Evolutionary conservation across 2,329 filamentous ascomycete species (phyloP).

Genomic region (Phaeomoniella chlamydospora): DNA sequence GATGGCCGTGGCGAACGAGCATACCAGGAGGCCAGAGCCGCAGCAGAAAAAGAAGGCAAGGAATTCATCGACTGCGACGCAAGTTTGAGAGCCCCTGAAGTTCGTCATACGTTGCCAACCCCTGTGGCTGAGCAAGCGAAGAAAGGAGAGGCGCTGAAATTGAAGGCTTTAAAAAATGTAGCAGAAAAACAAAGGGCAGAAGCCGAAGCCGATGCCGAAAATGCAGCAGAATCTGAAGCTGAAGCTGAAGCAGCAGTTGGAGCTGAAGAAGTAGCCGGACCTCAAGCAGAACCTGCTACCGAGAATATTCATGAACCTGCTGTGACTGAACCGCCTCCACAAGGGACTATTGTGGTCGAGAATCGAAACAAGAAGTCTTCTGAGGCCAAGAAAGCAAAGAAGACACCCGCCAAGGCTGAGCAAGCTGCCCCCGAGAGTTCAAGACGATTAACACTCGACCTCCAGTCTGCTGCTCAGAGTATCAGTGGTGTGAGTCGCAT

Average conservation of each 20-base stretch:
- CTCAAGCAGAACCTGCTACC: not conserved
- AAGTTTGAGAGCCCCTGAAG: conserved; percentile 6
- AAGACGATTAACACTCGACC: not conserved
- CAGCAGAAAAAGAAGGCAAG: conserved; percentile 35
- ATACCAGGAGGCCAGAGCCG: conserved; percentile 32
- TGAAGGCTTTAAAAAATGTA: too few species aligned
- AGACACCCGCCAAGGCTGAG: not conserved
- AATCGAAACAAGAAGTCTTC: not conserved
- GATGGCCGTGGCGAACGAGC: conserved; percentile 40
- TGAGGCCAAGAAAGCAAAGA: not conserved
- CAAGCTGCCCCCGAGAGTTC: not conserved
- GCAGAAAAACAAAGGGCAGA: too few species aligned
- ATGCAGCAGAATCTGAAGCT: not conserved
- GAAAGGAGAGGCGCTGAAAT: conserved; percentile 30
- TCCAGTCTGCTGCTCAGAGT: not conserved
- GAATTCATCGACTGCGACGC: conserved; percentile 43
- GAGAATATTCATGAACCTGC: not conserved
- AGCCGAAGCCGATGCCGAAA: conserved; percentile 17
- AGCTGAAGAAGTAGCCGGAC: not conserved
- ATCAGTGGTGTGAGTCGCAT: not conserved
- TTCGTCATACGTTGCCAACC: conserved; percentile 33
- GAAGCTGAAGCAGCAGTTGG: conserved; percentile 17
- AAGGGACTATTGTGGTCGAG: not conserved
- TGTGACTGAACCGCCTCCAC: not conserved
- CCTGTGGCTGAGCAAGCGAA: conserved; percentile 49